These are phyloP conservation scores for Boletellus ananas DNA, from an alignment of 768 basidiomycete genomes.

Conservation along the genomic window DNA sequence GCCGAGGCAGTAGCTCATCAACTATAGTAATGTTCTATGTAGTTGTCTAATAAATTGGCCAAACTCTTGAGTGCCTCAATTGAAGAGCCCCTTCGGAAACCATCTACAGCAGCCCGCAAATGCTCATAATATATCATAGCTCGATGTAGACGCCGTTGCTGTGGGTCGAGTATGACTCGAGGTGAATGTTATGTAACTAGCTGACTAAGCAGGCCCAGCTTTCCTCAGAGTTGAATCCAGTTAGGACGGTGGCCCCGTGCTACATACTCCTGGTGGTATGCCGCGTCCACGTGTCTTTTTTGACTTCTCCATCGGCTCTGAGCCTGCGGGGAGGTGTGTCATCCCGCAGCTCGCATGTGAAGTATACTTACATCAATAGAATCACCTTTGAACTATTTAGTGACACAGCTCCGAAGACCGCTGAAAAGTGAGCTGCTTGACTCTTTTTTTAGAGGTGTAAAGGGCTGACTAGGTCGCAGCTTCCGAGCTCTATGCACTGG, in stretches of 20 bases:
- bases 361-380: slow-evolving; percentile 34
- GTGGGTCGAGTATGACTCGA: not conserved
- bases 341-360: not conserved
- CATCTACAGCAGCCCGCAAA: too few species aligned
- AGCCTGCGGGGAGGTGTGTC: slow-evolving; percentile 53
- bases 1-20: too few species aligned
- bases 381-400: slow-evolving; percentile 74
- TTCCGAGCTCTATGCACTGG: slow-evolving; percentile 87
- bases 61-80: too few species aligned
- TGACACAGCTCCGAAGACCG: slow-evolving; percentile 69
- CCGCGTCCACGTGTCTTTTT: slow-evolving; percentile 63
- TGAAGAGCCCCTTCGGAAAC: too few species aligned
- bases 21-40: not conserved
- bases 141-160: not conserved
- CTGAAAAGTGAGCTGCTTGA: slow-evolving; percentile 61
- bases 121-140: too few species aligned
- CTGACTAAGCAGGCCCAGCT: too few species aligned
- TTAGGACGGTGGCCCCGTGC: not conserved
- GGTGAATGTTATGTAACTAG: slow-evolving; percentile 12
- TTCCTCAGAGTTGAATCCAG: too few species aligned
- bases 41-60: not conserved
- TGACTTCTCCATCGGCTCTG: slow-evolving; percentile 53
- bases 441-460: not conserved
- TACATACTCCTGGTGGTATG: slow-evolving; percentile 33
- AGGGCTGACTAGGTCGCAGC: slow-evolving; percentile 38